These are phyloP conservation scores for Aethionema arabicum DNA, from an alignment of 345 rosid species.

Conservation along the genomic window DNA sequence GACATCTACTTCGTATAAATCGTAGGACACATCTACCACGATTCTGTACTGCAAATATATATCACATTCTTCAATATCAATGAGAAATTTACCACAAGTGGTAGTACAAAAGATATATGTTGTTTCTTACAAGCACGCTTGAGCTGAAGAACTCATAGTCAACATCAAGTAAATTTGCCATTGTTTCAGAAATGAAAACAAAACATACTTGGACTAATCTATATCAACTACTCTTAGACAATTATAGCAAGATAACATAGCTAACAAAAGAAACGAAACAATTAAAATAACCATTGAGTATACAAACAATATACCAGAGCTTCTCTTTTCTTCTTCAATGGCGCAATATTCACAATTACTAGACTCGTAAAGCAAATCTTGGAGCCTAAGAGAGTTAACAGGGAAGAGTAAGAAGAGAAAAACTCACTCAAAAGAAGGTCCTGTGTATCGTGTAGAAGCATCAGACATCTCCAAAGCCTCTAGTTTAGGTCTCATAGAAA, in stretches of 20 bases:
- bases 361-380: neutral
- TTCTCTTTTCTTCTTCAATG: neutral
- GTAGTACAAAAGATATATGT: neutral
- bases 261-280: neutral
- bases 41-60: neutral
- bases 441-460: conserved; percentile 54
- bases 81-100: neutral
- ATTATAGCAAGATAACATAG: neutral
- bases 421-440: conserved; percentile 79
- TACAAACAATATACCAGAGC: neutral
- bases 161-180: neutral
- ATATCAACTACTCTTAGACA: neutral
- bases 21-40: neutral
- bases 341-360: neutral
- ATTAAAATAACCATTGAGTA: neutral
- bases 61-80: conserved; percentile 12
- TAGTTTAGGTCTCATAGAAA: conserved; percentile 70
- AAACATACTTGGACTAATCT: neutral
- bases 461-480: conserved; percentile 41
- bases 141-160: neutral
- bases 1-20: neutral
- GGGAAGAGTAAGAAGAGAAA: neutral
- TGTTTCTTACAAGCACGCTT: conserved; percentile 5
- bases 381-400: neutral
- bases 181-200: neutral